Evolutionary conservation across 768 basidiomycete species (phyloP), one percentile per base, ranked within the genome.

Genomic region (Psilocybe azurescens): DNA sequence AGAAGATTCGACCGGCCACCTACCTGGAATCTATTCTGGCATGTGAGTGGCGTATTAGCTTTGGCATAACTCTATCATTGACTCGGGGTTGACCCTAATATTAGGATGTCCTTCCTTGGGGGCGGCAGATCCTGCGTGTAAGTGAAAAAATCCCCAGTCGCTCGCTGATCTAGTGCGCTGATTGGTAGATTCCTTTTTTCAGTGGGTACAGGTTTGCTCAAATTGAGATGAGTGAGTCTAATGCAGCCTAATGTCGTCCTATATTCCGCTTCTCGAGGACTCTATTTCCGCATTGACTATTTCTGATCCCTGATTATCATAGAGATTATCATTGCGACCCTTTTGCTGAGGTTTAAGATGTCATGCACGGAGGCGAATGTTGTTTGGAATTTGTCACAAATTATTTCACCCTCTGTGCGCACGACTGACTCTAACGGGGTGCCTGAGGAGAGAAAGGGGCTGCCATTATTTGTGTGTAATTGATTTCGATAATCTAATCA

Each of bases 31-130:
- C 20, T 86, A 84, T 70, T 73, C 76, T 29, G 77, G 79, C 53
- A 84, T 79, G 85, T 84, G 56, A 73, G 84, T 74, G 3, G 9
- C 44, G 30, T 52, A 30, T n/a, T 16, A 13, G 14, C 14, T 52
- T 52, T 52, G 50, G 50, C 14, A 30, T 52, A 52, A 52, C 50
- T 52, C 39, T 44, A 47, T 50, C 50, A 39, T 55, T 55, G 39
- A 56, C 39, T 44, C 36, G 44, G 50, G 46, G 33, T 47, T 30
- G 30, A 38, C 54, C 56, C 14, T 50, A 51, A 20, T 11, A 58
- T 46, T 47, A 85, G 83, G 79, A 78, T 86, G 79, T 82, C 85
- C 10, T 87, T 86, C 68, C 73, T 86, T 30, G 84, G 83, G 10
- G 86, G 86, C 4, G 72, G 77, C 39, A 73, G 85, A 61, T 80